Evolutionary conservation across 1,284 basidiomycete genomes (phyloP).

Genomic region (Cronartium quercuum): DNA sequence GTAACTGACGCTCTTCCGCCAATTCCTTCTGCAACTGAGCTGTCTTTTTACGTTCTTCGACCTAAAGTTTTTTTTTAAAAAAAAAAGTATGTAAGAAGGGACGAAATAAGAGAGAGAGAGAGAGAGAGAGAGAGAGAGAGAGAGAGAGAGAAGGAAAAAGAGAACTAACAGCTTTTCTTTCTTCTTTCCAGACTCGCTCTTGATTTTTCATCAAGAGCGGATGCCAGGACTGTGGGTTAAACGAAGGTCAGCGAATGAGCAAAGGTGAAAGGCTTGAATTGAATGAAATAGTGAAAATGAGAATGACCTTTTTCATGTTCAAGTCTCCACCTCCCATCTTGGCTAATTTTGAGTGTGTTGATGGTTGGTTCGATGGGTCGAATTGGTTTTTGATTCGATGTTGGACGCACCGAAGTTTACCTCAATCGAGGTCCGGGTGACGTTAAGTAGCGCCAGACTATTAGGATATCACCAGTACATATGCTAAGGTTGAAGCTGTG

Average conservation of each 20-base stretch:
- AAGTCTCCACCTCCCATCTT: slow-evolving; percentile 37
- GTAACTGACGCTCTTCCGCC: slow-evolving; percentile 91
- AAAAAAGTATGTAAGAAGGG: neutral
- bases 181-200: slow-evolving; percentile 98
- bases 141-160: neutral
- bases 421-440: neutral
- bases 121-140: neutral
- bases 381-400: neutral
- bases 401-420: neutral
- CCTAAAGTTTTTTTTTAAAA: slow-evolving; percentile 42
- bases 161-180: slow-evolving; percentile 66
- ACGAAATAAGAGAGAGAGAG: neutral
- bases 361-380: neutral
- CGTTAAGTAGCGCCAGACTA: neutral
- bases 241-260: neutral
- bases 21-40: slow-evolving; percentile 94
- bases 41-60: slow-evolving; percentile 96
- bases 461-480: neutral
- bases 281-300: neutral
- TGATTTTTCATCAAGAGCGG: slow-evolving; percentile 96
- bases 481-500: too few species aligned
- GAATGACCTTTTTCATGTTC: slow-evolving; percentile 37
- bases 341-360: neutral
- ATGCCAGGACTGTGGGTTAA: slow-evolving; percentile 63
- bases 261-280: neutral